These are phyloP conservation scores for Echium plantagineum DNA, from an alignment of 257 asterid species.

Conservation along the genomic window DNA sequence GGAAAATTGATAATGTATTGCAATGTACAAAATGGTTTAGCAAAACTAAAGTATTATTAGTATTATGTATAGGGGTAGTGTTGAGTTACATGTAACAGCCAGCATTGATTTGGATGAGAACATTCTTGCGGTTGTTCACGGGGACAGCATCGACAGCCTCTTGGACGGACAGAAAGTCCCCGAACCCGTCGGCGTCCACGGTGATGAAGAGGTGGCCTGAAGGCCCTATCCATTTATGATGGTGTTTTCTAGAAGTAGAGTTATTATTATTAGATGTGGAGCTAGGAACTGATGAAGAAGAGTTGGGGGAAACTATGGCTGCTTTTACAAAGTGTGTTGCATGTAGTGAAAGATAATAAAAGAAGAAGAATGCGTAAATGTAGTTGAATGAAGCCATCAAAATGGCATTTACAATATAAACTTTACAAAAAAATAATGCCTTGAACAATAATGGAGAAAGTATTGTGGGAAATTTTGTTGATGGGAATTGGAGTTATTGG, in stretches of 20 bases:
- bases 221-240: constrained; percentile 54
- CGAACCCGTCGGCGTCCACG: constrained; percentile 59
- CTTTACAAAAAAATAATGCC: not conserved
- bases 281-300: not conserved
- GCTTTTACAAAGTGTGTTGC: not conserved
- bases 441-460: constrained; percentile 3
- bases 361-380: constrained; percentile 3
- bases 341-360: constrained; percentile 6
- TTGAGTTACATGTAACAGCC: constrained; percentile 54
- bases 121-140: constrained; percentile 38
- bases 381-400: constrained; percentile 17
- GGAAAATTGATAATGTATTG: too few relatives aligned
- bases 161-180: constrained; percentile 55
- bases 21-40: not conserved
- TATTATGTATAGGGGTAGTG: not conserved
- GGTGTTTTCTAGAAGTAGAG: constrained; percentile 16
- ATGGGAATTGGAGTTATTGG: not conserved
- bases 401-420: not conserved
- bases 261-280: not conserved
- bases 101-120: constrained; percentile 57
- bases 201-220: constrained; percentile 57
- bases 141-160: constrained; percentile 72
- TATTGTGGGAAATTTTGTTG: constrained; percentile 12
- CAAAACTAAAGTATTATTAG: not conserved
- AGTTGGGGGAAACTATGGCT: not conserved